Conservation (phyloP, 257 asterid genomes). For the Jaltomata sinuosa region DNA sequence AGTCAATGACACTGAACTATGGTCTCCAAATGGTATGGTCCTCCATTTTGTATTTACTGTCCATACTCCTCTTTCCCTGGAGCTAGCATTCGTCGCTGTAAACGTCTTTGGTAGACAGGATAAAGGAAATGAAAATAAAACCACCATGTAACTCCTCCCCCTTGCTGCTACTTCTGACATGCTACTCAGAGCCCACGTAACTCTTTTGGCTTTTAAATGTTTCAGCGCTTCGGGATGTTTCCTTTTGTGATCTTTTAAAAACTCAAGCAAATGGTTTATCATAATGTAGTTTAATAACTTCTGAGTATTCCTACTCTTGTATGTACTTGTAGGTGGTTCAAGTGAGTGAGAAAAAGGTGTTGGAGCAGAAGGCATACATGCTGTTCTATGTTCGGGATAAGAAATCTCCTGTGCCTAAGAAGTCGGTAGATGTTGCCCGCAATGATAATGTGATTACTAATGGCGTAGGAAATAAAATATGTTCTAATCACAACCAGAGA, state of each 20-base stretch:
- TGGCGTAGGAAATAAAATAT: constrained; percentile 32
- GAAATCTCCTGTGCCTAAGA: constrained; percentile 31
- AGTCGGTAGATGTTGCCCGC: constrained; percentile 26
- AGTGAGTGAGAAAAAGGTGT: constrained; percentile 71
- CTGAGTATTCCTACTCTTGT: not conserved
- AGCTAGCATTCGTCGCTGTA: not conserved
- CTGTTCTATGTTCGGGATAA: constrained; percentile 82
- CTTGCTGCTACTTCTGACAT: not conserved
- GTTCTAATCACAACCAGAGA: constrained; percentile 27
- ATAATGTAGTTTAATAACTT: not conserved
- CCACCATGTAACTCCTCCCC: not conserved
- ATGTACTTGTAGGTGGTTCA: constrained; percentile 57
- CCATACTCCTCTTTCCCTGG: not conserved
- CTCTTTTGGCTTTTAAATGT: not conserved
- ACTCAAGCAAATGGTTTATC: not conserved
- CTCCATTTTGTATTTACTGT: not conserved
- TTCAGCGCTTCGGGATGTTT: not conserved
- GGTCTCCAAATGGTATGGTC: not conserved
- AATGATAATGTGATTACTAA: constrained; percentile 35
- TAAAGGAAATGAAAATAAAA: not conserved
- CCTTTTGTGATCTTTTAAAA: not conserved
- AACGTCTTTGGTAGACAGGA: not conserved
- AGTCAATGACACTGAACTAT: not conserved
- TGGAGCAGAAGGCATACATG: constrained; percentile 96
- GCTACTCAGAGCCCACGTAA: not conserved